These are phyloP conservation scores for Xylogone sp. DNA, from an alignment of 2,329 filamentous ascomycete genomes.

Conservation along the genomic window DNA sequence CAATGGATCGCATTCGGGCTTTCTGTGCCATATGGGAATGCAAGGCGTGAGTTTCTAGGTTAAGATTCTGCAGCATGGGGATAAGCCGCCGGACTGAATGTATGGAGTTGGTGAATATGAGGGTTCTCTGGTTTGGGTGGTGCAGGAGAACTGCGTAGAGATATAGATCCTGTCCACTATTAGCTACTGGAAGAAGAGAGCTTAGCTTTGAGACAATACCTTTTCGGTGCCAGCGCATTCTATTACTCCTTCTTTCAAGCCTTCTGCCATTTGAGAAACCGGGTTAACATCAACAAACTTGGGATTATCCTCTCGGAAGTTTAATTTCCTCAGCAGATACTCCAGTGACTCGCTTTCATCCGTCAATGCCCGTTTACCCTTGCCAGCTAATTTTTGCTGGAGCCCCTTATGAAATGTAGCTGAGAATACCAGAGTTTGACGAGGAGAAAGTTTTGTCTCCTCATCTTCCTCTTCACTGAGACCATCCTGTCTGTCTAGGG, in stretches of 20 bases:
- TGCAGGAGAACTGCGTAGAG: constrained; percentile 85
- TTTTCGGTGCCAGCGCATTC: constrained; percentile 95
- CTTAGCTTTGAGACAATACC: constrained; percentile 38
- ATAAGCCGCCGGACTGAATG: constrained; percentile 82
- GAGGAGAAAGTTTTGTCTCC: constrained; percentile 40
- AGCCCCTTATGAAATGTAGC: constrained; percentile 91
- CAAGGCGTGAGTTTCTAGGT: constrained; percentile 70
- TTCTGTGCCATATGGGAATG: constrained; percentile 97
- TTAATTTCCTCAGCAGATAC: constrained; percentile 84
- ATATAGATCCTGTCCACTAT: constrained; percentile 67
- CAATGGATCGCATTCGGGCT: constrained; percentile 85
- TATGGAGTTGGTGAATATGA: constrained; percentile 96
- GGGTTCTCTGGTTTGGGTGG: constrained; percentile 73
- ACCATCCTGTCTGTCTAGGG: constrained; percentile 64
- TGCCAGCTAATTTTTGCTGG: constrained; percentile 85
- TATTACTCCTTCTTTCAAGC: constrained; percentile 82
- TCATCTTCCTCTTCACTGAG: constrained; percentile 45
- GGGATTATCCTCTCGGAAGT: constrained; percentile 79
- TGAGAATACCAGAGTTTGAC: constrained; percentile 94
- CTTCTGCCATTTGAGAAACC: constrained; percentile 79
- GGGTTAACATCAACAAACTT: constrained; percentile 94
- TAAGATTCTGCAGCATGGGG: constrained; percentile 78
- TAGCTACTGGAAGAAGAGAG: constrained; percentile 14
- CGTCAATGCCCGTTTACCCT: constrained; percentile 57
- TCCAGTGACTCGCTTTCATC: constrained; percentile 81